Evolutionary conservation across 2,329 filamentous ascomycete species (phyloP), one percentile per base, ranked within the genome.

Genomic region (Cercospora beticola): DNA sequence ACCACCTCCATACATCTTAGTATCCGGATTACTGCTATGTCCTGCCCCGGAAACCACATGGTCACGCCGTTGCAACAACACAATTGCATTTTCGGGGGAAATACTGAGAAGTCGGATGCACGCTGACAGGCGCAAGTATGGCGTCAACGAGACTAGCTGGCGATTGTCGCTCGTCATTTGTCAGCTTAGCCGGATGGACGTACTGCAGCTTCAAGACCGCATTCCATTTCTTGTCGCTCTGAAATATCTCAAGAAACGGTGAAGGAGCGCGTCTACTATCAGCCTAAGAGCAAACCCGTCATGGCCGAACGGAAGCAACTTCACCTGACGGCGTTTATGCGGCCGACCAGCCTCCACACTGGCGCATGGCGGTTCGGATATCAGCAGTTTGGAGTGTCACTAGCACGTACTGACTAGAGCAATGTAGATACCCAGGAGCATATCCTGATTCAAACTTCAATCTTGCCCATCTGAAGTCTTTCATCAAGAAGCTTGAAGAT

Each of bases 371-470:
- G 70, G 62, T 64, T 33, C 46, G 26, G 49, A 52, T 64, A 69
- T 62, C 16, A 16, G 52, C 52, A 33, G 18, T 28, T 14, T 21
- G 18, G 21, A 52, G 9, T 26, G 6, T 4, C 4, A 10, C 12
- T 14, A n/a, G 16, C 46, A 59, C 28, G 5, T 16, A 64, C 49
- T 57, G 26, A 69, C 59, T 10, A 40, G 3, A 30, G 16, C 21
- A 36, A 23, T 36, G 16, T 16, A 65, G 86, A 5, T 87, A 87
- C 70, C 85, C 85, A 0, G 84, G 83, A 3, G 78, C 85, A 0
- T 85, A 84, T 65, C 79, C 86, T 0, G 86, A 87, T 65, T 86
- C 86, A 64, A 88, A 87, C 77, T 87, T 87, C 82, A 86, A 86
- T 70, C 80, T 87, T 14, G 76, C 59, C 5, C 85, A 87, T 70